These are phyloP conservation scores for Amaranthus hypochondriacus DNA, from an alignment of 148 eudicot genomes.

Conservation along the genomic window DNA sequence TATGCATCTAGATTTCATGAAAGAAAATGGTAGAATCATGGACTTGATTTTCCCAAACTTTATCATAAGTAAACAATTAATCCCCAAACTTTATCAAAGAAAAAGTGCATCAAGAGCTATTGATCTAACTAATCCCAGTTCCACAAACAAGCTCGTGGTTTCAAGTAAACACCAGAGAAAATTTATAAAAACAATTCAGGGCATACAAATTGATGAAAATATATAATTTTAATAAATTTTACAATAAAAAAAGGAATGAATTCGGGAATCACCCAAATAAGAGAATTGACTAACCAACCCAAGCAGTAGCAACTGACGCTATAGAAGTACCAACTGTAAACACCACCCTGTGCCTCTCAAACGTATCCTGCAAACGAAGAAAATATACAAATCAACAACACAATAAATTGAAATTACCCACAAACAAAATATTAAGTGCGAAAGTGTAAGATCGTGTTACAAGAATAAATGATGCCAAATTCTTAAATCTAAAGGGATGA, in stretches of 20 bases:
- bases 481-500: constrained; percentile 3
- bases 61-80: too few species aligned
- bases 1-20: too few species aligned
- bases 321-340: constrained; percentile 77
- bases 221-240: background rate
- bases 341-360: constrained; percentile 92
- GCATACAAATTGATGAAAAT: background rate
- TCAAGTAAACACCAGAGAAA: too few species aligned
- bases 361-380: constrained; percentile 44
- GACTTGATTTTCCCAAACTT: too few species aligned
- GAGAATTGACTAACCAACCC: constrained; percentile 50
- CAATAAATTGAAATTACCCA: background rate
- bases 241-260: background rate
- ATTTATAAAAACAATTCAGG: too few species aligned
- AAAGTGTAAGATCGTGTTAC: background rate
- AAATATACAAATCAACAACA: background rate
- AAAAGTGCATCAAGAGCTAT: too few species aligned
- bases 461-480: background rate
- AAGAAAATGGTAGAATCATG: too few species aligned
- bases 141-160: too few species aligned
- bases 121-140: too few species aligned
- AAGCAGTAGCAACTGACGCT: constrained; percentile 83
- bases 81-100: too few species aligned
- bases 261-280: background rate
- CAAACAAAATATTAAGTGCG: too few species aligned